Percentiles rank a stretch among this genome's conserved stretches.
These are phyloP conservation scores for Rubroboletus satanas DNA, from an alignment of 768 basidiomycete genomes.

Conservation along the genomic window DNA sequence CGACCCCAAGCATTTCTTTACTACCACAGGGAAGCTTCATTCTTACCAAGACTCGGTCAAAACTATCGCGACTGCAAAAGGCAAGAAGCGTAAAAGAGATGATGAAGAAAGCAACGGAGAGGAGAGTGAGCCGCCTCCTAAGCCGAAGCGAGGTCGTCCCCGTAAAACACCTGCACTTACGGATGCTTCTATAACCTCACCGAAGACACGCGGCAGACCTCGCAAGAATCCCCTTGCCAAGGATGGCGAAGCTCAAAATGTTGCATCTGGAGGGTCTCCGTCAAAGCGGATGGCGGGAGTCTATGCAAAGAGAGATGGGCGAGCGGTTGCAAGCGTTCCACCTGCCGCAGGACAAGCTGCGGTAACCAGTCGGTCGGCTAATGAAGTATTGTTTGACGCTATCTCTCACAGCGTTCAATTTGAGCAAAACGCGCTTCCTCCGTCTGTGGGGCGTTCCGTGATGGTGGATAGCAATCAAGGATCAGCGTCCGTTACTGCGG, in stretches of 20 bases:
- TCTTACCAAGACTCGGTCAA: slow-evolving; percentile 51
- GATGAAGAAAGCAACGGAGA: slow-evolving; percentile 23
- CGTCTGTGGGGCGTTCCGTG: neutral
- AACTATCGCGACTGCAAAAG: slow-evolving; percentile 19
- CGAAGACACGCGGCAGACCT: slow-evolving; percentile 37
- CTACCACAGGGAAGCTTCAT: slow-evolving; percentile 38
- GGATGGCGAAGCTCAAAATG: neutral
- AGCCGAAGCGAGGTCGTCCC: slow-evolving; percentile 54
- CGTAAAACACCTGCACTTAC: slow-evolving; percentile 35
- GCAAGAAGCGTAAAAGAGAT: slow-evolving; percentile 31
- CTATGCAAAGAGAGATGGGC: neutral
- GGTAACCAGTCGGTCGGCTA: neutral
- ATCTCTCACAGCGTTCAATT: neutral
- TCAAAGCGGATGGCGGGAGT: neutral
- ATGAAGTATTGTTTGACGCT: neutral
- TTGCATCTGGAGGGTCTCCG: slow-evolving; percentile 5
- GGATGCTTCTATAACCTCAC: slow-evolving; percentile 9
- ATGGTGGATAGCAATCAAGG: neutral
- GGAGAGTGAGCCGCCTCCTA: slow-evolving; percentile 18
- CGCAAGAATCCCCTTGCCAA: slow-evolving; percentile 22
- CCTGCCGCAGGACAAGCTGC: neutral
- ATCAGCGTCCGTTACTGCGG: neutral
- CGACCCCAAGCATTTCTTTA: slow-evolving; percentile 53
- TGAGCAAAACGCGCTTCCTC: neutral
- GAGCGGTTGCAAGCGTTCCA: neutral